Conservation (phyloP, 208 protist species). For the Crithidia expoeki region DNA sequence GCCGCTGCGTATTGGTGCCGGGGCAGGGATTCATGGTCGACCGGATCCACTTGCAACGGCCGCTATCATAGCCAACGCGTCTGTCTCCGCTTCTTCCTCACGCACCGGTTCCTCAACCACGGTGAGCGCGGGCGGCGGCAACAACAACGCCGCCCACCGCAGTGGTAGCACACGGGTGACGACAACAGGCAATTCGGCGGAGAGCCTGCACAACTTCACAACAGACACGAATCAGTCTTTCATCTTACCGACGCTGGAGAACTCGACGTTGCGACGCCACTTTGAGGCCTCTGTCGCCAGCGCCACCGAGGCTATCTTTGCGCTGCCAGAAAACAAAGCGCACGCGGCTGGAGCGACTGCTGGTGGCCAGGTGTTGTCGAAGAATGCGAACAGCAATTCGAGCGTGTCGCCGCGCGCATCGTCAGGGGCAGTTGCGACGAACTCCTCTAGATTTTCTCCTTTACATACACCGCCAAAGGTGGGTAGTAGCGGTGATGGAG, state of each 20-base stretch:
- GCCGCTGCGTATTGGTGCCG: neutral
- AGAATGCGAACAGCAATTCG: neutral
- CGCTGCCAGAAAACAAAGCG: conserved; percentile 2
- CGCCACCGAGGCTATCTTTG: neutral
- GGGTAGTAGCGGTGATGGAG: too few species aligned
- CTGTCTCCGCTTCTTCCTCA: neutral
- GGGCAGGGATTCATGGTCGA: neutral
- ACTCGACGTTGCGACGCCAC: conserved; percentile 6
- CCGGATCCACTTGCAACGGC: neutral
- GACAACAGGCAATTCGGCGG: neutral
- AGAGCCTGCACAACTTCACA: neutral
- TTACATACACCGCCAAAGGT: neutral
- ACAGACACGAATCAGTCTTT: conserved; percentile 16
- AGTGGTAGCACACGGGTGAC: neutral
- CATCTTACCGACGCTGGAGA: conserved; percentile 26
- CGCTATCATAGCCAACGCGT: neutral
- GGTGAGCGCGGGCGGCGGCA: neutral
- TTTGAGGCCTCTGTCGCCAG: conserved; percentile 16
- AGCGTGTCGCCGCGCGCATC: neutral
- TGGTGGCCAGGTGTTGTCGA: neutral
- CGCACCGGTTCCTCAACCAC: neutral
- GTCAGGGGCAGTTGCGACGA: neutral
- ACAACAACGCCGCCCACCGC: neutral
- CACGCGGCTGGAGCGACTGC: neutral
- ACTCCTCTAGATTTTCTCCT: neutral